Evolutionary conservation across 2,329 filamentous ascomycete species (phyloP).

Genomic region (Aspergillus awamori): DNA sequence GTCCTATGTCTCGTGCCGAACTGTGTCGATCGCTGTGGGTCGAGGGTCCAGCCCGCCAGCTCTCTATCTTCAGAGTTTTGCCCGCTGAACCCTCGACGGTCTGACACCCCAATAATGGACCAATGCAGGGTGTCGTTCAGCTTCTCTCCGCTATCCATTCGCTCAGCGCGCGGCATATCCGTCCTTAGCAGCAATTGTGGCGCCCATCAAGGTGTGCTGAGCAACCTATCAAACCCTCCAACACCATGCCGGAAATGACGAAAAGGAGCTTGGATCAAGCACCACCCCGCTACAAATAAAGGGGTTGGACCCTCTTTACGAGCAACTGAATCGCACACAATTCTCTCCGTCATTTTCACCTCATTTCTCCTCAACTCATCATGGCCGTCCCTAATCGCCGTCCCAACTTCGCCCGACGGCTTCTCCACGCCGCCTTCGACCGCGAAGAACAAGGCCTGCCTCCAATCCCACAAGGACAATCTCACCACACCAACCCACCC

Average conservation of each 20-base stretch:
- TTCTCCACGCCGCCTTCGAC: constrained; percentile 29
- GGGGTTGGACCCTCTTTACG: not conserved
- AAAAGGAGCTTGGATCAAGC: not conserved
- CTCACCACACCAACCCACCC: not conserved
- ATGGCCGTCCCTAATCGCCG: constrained; percentile 1
- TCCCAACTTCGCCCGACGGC: constrained; percentile 21
- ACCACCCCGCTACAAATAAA: constrained; percentile 1
- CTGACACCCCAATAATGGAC: not conserved
- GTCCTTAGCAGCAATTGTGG: not conserved
- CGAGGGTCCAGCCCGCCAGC: constrained; percentile 4
- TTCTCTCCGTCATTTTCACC: no score
- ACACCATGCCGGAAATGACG: not conserved
- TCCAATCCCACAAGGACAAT: constrained; percentile 7
- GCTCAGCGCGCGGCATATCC: not conserved
- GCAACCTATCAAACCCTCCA: not conserved
- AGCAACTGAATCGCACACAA: not conserved
- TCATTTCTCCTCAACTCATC: not conserved
- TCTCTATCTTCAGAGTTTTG: not conserved
- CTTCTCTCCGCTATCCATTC: not conserved
- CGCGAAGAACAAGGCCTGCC: constrained; percentile 32
- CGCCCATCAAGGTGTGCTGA: not conserved
- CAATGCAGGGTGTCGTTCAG: not conserved
- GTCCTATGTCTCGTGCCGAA: constrained; percentile 5
- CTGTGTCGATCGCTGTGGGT: constrained; percentile 9
- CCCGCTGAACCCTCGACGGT: not conserved